Percentiles rank a stretch among this genome's conserved stretches.
Conservation (phyloP, 2,329 filamentous ascomycete species). For the Alternaria sp. region DNA sequence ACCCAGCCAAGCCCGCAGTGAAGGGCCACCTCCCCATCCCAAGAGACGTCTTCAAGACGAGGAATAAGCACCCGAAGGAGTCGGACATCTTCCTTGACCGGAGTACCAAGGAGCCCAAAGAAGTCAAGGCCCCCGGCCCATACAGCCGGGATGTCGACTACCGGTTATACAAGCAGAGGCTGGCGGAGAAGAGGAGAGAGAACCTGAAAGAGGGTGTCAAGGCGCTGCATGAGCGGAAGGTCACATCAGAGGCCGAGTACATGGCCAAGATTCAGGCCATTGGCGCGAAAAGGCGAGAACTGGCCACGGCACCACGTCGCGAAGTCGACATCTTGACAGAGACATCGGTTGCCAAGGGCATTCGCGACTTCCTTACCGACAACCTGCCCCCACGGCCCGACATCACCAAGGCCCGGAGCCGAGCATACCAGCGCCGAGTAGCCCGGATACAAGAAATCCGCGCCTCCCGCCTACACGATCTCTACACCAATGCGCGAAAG, state of each 20-base stretch:
- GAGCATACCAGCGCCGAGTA: constrained; percentile 50
- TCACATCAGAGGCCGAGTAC: constrained; percentile 28
- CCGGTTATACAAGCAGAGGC: constrained; percentile 70
- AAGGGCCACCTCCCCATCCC: constrained; percentile 86
- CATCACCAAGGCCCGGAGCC: constrained; percentile 38
- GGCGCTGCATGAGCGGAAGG: constrained; percentile 64
- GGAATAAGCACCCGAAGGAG: constrained; percentile 58
- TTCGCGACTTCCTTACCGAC: constrained; percentile 45
- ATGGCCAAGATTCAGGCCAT: constrained; percentile 27
- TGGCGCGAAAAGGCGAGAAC: constrained; percentile 57
- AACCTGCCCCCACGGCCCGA: constrained; percentile 30
- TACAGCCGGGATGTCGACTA: constrained; percentile 55
- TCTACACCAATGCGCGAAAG: constrained; percentile 85
- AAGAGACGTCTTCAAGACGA: constrained; percentile 72
- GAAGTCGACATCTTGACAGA: constrained; percentile 60
- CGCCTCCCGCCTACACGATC: constrained; percentile 76
- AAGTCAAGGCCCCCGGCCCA: constrained; percentile 42
- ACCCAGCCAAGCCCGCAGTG: constrained; percentile 56
- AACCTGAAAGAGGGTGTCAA: constrained; percentile 75
- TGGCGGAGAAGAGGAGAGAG: constrained; percentile 73
- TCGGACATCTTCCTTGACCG: constrained; percentile 65
- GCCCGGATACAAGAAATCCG: constrained; percentile 64
- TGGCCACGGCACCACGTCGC: constrained; percentile 69
- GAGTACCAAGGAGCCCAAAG: constrained; percentile 63
- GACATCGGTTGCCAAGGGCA: constrained; percentile 37